These are phyloP conservation scores for Narthecium ossifragum DNA, from an alignment of 106 monocot genomes.

Conservation along the genomic window DNA sequence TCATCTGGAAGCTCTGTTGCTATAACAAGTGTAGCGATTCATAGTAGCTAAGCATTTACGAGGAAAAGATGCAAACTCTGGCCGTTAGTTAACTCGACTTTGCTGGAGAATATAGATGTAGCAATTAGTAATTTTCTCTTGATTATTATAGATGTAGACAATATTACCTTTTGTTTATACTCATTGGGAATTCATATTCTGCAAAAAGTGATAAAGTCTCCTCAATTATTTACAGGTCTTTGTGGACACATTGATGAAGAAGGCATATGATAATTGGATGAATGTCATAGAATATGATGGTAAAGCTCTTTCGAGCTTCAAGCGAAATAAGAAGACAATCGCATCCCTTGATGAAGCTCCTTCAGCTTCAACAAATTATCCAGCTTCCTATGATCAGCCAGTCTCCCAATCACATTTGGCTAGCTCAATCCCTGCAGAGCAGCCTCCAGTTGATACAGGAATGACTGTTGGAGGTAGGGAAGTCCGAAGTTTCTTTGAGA, in stretches of 20 bases:
- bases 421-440: slow-evolving; percentile 15
- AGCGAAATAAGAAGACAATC: slow-evolving; percentile 31
- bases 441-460: slow-evolving; percentile 13
- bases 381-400: slow-evolving; percentile 22
- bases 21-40: too few species aligned
- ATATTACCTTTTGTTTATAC: too few species aligned
- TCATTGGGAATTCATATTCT: too few species aligned
- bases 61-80: too few species aligned
- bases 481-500: too few species aligned
- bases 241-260: slow-evolving; percentile 49
- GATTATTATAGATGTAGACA: too few species aligned
- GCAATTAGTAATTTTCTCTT: too few species aligned
- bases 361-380: slow-evolving; percentile 17
- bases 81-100: too few species aligned
- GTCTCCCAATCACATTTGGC: slow-evolving; percentile 9
- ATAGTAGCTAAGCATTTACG: too few species aligned
- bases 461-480: slow-evolving; percentile 15
- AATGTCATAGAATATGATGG: slow-evolving; percentile 59
- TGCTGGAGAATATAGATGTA: too few species aligned
- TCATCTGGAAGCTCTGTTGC: too few species aligned
- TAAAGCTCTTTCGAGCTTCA: slow-evolving; percentile 31
- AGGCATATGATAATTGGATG: slow-evolving; percentile 59
- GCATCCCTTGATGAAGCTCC: slow-evolving; percentile 23
- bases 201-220: too few species aligned
- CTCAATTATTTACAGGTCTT: slow-evolving; percentile 37